phyloP scores from a whole-genome alignment of 177 flowering plant species.

The Vitis hybrid region DNA sequence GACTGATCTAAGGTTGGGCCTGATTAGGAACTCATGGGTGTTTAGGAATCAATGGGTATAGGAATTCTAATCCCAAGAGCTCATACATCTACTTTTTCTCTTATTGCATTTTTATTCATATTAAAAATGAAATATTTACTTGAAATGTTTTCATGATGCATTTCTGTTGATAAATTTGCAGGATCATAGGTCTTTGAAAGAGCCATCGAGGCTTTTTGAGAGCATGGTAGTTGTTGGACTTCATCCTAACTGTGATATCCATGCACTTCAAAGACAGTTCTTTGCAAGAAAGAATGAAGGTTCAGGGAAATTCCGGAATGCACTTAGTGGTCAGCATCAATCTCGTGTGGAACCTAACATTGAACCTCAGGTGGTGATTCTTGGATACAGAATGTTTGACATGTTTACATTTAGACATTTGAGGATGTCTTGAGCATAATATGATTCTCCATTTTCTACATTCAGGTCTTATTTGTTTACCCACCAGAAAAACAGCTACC shows the following conservation, averaged over 20 bases:
- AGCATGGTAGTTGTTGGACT: constrained; percentile 99
- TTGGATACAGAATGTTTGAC: not conserved
- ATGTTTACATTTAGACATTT: constrained; percentile 3
- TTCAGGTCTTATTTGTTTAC: constrained; percentile 91
- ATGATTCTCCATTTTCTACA: constrained; percentile 10
- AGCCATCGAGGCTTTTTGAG: constrained; percentile 93
- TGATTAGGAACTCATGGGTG: not conserved
- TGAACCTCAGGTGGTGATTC: constrained; percentile 84
- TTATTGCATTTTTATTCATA: constrained; percentile 1
- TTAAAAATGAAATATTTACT: not conserved
- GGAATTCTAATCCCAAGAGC: not conserved
- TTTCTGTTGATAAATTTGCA: constrained; percentile 31
- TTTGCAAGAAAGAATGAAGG: constrained; percentile 66
- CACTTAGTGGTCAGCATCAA: constrained; percentile 53
- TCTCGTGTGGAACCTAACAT: constrained; percentile 73
- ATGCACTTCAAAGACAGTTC: constrained; percentile 62
- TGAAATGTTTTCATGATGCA: constrained; percentile 3
- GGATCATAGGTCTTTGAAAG: constrained; percentile 81
- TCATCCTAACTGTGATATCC: constrained; percentile 81
- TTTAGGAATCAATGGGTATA: not conserved
- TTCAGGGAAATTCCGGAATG: constrained; percentile 63
- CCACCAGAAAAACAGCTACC: constrained; percentile 94
- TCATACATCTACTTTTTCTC: not conserved
- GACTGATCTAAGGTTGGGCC: not conserved
- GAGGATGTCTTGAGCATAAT: not conserved